Conservation (phyloP, 148 eudicot species). For the Rhododendron griersonianum region DNA sequence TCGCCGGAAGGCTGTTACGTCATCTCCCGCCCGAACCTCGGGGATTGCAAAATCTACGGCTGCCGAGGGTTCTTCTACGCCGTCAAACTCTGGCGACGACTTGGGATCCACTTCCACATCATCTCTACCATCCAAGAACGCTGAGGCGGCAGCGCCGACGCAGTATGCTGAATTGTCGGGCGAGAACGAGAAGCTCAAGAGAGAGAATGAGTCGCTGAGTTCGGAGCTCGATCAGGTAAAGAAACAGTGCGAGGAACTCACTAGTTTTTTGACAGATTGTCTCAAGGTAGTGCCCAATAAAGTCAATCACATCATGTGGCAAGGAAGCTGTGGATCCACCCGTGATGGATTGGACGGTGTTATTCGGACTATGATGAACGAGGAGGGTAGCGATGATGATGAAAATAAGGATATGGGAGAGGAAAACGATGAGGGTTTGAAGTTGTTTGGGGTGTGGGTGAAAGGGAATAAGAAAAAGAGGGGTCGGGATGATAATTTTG, state of each 20-base stretch:
- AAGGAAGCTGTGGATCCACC: constrained; percentile 20
- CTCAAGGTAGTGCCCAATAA: constrained; percentile 55
- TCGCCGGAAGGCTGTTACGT: constrained; percentile 51
- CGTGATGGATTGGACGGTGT: constrained; percentile 16
- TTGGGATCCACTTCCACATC: constrained; percentile 70
- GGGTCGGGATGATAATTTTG: constrained; percentile 37
- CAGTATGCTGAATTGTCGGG: constrained; percentile 49
- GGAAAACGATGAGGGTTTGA: constrained; percentile 23
- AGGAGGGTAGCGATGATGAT: constrained; percentile 25
- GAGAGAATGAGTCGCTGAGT: constrained; percentile 53
- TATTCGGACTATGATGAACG: not conserved
- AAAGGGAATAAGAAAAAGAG: constrained; percentile 37
- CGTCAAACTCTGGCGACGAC: constrained; percentile 59
- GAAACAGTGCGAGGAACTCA: constrained; percentile 68
- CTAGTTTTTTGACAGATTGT: constrained; percentile 36
- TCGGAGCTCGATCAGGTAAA: constrained; percentile 66
- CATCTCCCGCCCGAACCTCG: not conserved
- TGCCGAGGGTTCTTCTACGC: constrained; percentile 16
- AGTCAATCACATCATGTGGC: constrained; percentile 40
- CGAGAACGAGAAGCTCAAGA: constrained; percentile 69
- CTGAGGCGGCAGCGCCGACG: constrained; percentile 17
- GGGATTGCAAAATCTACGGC: constrained; percentile 13
- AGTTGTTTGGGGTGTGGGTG: constrained; percentile 46
- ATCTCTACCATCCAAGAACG: constrained; percentile 54
- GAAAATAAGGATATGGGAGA: constrained; percentile 17